Base-by-base conservation (phyloP, 164 flowering plant species). In the Stephania japonica region DNA sequence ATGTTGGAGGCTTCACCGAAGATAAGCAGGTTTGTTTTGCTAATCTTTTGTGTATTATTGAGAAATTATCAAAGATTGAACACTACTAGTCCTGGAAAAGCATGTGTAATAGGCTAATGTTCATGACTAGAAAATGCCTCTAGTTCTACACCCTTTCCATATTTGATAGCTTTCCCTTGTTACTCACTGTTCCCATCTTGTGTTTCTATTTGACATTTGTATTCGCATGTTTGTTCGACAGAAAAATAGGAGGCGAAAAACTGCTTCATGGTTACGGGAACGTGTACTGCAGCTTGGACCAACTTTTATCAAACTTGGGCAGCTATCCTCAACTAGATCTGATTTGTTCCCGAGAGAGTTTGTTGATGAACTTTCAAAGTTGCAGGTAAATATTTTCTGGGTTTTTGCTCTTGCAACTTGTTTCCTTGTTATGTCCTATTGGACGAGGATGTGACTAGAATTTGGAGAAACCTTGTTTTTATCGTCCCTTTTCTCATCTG, bases 281-380 rank as follows among this genome's bases (percentile, higher is more conserved):
- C 4, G 89, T 75, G 92, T 91, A 44, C 78, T 95, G 83, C 94
- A 93, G 81, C 98, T 95, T 72, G 99, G 99, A 47, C 97, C 99
- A 27, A 93, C 98, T 73, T 93, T 95, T 79, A 93, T 95, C 70
- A 95, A 95, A 83, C 88, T 95, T 32, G 99, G 99, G 44, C 98
- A 95, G 79, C 76, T 93, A 70, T 87, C 91, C 32, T 95, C 99
- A 47, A 88, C 99, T 72, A 91, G 98, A 78, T 93, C 97, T 38
- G 99, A 95, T 84, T 85, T 95, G 49, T 91, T 95, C 80, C 99
- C 99, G 0, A 81, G 80, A 43, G 98, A 93, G 78, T 95, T 85
- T 81, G 96, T 93, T 43, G 92, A 93, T 69, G 99, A 95, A 84
- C 96, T 95, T 73, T 91, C 97, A 70, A 95, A 95, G 81, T 80